Base-by-base conservation (phyloP, 441 rosid genomes). In the Erysimum cheiri region DNA sequence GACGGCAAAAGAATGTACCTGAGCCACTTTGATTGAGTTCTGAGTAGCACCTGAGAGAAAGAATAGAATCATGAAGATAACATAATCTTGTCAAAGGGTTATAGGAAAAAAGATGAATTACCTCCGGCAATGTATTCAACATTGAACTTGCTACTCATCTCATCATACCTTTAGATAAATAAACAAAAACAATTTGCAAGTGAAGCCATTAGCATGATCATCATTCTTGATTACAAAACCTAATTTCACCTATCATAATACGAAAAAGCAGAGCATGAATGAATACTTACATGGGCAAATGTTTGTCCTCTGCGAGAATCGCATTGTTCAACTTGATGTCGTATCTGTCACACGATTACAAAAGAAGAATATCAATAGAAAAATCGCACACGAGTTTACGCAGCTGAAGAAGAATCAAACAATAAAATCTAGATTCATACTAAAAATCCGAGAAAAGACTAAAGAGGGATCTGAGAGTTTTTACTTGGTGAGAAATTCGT, bases 71-170 rank as follows among this genome's bases (percentile, higher is more conserved):
- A 53, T 2, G 15, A 49, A 49, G 10, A 22, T 6, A 44, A 60
- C 60, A 66, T 15, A 53, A 46, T 52, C 22, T 26, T 26, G 46
- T 14, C 7, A 61, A 13, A 3, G 28, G 2, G 1, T 29, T 40
- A 40, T 1, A 29, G 4, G 26, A 47, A 6, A 7, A 66, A 36
- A 60, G 52, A 67, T 13, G 0, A 67, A 31, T 70, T 80, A 91
- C 97, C 98, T 85, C 97, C 98, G 58, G 96, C 98, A 85, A 88
- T 93, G 76, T 78, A 91, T 67, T 93, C 98, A 49, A 89, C 97
- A 70, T 47, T 85, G 77, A 57, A 53, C 29, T 78, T 87, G 76
- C 59, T 4, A 49, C 85, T 74, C 92, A 94, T 80, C 69, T 92
- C 98, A 2, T 87, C 89, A 49, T 90, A 94, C 98, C 99, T 88